phyloP scores from a whole-genome alignment of 164 flowering plant genomes.

The Vitis rotundifolia region DNA sequence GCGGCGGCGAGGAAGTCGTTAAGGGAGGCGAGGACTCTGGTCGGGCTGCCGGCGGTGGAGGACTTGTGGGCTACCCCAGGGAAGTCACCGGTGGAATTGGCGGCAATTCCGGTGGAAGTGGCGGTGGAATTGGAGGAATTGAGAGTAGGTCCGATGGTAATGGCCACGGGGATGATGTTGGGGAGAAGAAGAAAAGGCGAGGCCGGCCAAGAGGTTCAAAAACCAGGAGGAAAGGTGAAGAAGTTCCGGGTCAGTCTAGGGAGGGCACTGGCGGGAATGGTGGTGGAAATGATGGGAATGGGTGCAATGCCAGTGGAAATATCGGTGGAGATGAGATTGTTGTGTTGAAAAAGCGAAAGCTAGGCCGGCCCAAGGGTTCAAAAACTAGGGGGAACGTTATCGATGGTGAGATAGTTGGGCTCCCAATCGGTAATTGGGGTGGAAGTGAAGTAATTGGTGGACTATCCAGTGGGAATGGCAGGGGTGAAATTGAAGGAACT shows the following conservation, averaged over 20 bases:
- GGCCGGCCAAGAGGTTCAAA: conserved; percentile 28
- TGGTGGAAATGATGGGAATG: background rate
- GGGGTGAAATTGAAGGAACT: too few relatives aligned
- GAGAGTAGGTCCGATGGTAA: too few relatives aligned
- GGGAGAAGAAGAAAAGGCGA: background rate
- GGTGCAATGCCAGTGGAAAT: background rate
- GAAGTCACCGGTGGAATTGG: background rate
- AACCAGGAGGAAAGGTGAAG: conserved; percentile 8
- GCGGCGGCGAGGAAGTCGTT: background rate
- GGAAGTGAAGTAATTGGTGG: background rate
- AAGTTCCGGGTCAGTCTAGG: too few relatives aligned
- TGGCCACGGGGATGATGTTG: background rate
- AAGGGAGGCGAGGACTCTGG: background rate
- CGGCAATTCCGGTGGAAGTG: too few relatives aligned
- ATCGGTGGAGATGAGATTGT: conserved; percentile 7
- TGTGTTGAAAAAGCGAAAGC: background rate
- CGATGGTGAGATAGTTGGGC: too few relatives aligned
- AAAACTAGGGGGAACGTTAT: conserved; percentile 15
- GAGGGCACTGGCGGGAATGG: background rate
- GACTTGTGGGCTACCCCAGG: background rate
- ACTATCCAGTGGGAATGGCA: too few relatives aligned
- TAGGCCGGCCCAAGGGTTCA: conserved; percentile 24
- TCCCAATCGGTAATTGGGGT: background rate
- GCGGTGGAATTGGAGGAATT: too few relatives aligned
- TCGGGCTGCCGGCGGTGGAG: background rate